Conservation (phyloP, 139 green algal genomes). For the Chlamydomonas applanata region DNA sequence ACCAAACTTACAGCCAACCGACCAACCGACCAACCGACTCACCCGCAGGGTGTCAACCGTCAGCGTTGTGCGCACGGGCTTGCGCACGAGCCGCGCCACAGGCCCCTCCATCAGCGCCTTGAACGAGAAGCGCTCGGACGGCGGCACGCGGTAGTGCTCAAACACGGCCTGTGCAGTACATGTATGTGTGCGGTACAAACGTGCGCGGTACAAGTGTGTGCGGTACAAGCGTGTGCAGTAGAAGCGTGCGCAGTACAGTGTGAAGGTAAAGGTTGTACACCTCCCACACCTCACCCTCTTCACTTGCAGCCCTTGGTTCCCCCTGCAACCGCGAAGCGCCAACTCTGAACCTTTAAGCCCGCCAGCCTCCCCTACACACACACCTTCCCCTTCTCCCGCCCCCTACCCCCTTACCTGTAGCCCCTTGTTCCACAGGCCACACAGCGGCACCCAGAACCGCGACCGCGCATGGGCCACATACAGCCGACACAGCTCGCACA, state of each 20-base stretch:
- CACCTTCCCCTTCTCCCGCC: not conserved
- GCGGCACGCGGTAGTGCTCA: conserved; percentile 25
- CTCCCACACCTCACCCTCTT: no score
- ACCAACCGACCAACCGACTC: not conserved
- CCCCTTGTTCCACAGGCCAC: conserved; percentile 26
- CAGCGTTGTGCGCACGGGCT: conserved; percentile 59
- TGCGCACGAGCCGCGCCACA: conserved; percentile 57
- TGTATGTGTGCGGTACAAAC: not conserved
- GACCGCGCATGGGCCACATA: conserved; percentile 39
- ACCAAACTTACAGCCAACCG: not conserved
- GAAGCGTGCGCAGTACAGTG: not conserved
- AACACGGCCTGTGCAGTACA: conserved; percentile 15
- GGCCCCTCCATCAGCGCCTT: conserved; percentile 53
- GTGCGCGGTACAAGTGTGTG: no score
- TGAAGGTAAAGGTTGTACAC: no score
- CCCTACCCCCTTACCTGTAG: conserved; percentile 37
- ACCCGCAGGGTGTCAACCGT: conserved; percentile 32
- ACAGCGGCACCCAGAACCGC: conserved; percentile 50
- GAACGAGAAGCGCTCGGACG: conserved; percentile 44
- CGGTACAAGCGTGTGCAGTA: not conserved
- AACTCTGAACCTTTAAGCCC: no score
- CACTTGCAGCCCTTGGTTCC: not conserved
- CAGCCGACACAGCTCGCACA: conserved; percentile 43
- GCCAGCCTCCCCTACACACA: no score
- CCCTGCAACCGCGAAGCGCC: conserved; percentile 3